phyloP scores from a whole-genome alignment of 768 basidiomycete genomes.

The Postia placenta region DNA sequence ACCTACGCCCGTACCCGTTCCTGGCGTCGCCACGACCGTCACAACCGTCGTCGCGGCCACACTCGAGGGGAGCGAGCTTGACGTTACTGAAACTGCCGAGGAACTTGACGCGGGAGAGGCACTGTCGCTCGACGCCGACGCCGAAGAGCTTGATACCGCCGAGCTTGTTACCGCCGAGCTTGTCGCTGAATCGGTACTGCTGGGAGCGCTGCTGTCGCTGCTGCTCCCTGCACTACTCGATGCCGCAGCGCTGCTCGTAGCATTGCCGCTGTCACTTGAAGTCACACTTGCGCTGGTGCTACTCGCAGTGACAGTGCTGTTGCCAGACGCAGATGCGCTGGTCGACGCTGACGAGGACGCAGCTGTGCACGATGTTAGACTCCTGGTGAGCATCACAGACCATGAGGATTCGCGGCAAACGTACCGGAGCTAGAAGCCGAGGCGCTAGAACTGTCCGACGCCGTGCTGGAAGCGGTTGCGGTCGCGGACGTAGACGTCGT shows the following conservation, averaged over 20 bases:
- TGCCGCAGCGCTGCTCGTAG: background rate
- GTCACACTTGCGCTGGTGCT: background rate
- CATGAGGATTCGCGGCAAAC: background rate
- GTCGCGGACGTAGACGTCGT: background rate
- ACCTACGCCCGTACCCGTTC: background rate
- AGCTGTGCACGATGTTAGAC: background rate
- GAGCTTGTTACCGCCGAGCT: too few relatives aligned
- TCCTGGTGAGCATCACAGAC: background rate
- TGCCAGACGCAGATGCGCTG: background rate
- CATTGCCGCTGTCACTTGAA: background rate
- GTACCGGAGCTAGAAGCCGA: background rate
- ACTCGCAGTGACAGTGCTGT: background rate
- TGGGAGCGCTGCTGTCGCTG: background rate
- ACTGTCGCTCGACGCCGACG: background rate
- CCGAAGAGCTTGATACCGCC: too few relatives aligned
- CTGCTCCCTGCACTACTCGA: background rate
- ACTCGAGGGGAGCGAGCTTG: background rate
- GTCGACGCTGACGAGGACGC: background rate
- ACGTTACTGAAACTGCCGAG: background rate
- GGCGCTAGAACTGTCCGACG: background rate
- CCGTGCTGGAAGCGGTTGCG: background rate
- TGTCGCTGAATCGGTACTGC: too few relatives aligned
- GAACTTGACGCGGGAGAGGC: background rate
- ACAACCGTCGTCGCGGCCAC: background rate
- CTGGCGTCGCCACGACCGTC: background rate